Evolutionary conservation across 129 eudicot genomes (phyloP).

Genomic region (Apium graveolens): DNA sequence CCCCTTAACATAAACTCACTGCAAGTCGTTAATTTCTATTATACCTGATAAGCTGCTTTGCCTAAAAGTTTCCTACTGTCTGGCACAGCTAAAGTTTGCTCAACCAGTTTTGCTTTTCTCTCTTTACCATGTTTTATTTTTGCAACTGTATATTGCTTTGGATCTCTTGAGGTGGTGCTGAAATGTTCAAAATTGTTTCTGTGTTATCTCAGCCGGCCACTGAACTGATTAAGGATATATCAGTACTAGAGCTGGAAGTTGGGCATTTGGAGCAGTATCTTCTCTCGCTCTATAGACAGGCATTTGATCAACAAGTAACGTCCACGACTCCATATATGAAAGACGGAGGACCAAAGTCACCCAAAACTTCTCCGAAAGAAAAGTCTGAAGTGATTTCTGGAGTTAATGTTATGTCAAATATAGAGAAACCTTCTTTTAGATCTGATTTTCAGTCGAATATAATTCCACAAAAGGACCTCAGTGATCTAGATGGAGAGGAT

Average conservation of each 20-base stretch:
- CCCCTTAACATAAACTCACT: not conserved
- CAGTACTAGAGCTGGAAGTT: slow-evolving; percentile 74
- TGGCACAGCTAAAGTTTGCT: not conserved
- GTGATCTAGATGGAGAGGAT: slow-evolving; percentile 25
- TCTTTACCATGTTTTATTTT: not conserved
- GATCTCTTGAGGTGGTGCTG: not conserved
- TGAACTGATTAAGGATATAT: slow-evolving; percentile 69
- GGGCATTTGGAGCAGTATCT: slow-evolving; percentile 83
- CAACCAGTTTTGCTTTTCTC: too few species aligned
- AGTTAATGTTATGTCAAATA: slow-evolving; percentile 33
- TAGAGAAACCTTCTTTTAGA: slow-evolving; percentile 18
- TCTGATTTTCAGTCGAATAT: slow-evolving; percentile 13
- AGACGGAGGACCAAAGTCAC: slow-evolving; percentile 33
- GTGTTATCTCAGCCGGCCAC: slow-evolving; percentile 62
- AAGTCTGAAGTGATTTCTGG: slow-evolving; percentile 41
- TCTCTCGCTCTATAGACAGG: slow-evolving; percentile 68
- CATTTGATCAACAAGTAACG: slow-evolving; percentile 70
- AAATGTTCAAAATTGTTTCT: not conserved
- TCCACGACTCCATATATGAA: slow-evolving; percentile 45
- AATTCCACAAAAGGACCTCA: slow-evolving; percentile 25
- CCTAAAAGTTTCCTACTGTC: not conserved
- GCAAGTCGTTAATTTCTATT: not conserved
- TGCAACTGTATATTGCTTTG: not conserved
- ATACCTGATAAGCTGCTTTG: not conserved
- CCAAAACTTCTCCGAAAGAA: slow-evolving; percentile 50